Percentiles rank a stretch among this genome's conserved stretches.
Evolutionary conservation across 805 yeast species (phyloP).

Genomic region (Saturnispora zaruensis): DNA sequence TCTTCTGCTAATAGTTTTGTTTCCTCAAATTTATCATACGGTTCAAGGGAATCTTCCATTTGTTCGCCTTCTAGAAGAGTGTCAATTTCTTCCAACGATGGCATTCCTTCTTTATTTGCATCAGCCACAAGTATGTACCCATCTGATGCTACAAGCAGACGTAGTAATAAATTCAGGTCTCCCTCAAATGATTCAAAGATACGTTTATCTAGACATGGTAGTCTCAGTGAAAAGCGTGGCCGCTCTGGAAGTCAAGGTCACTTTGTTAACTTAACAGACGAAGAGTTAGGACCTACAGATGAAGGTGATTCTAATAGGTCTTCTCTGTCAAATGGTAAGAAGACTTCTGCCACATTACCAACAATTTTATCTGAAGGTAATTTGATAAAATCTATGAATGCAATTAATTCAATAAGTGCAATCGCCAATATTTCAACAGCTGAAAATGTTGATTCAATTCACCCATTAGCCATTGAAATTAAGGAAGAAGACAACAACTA

Average conservation of each 20-base stretch:
- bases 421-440: background rate
- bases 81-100: constrained; percentile 21
- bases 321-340: background rate
- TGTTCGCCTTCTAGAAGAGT: constrained; percentile 22
- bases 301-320: background rate
- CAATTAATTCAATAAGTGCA: constrained; percentile 1
- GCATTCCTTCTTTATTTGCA: constrained; percentile 23
- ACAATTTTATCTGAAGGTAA: constrained; percentile 22
- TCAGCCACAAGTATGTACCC: constrained; percentile 22
- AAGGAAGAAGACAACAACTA: background rate
- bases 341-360: constrained; percentile 9
- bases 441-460: background rate
- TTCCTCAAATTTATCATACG: constrained; percentile 19
- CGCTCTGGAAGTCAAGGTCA: constrained; percentile 2
- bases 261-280: constrained; percentile 1
- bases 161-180: constrained; percentile 12
- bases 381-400: constrained; percentile 14
- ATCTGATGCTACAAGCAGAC: constrained; percentile 1
- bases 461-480: constrained; percentile 6
- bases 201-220: constrained; percentile 9
- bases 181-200: constrained; percentile 14
- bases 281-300: constrained; percentile 4
- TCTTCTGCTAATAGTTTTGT: constrained; percentile 23
- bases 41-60: constrained; percentile 23
- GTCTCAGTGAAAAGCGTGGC: constrained; percentile 2